Percentiles rank a stretch among this genome's conserved stretches.
These are phyloP conservation scores for Talaromyces wortmannii DNA, from an alignment of 495 filamentous ascomycete genomes.

Conservation along the genomic window DNA sequence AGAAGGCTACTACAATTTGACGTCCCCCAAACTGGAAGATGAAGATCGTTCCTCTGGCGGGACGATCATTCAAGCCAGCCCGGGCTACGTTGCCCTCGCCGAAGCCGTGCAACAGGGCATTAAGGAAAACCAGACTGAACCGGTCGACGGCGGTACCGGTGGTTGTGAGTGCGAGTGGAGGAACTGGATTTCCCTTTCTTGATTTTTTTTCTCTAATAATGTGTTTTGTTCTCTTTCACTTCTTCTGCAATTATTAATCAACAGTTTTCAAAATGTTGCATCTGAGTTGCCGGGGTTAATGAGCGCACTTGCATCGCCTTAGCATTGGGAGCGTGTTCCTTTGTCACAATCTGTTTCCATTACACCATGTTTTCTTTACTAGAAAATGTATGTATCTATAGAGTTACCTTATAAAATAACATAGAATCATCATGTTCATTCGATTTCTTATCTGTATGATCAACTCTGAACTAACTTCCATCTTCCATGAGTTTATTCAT, in stretches of 20 bases:
- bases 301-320: no score
- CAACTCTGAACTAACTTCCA: background rate
- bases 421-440: no score
- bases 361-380: no score
- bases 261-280: no score
- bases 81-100: conserved; percentile 34
- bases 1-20: conserved; percentile 40
- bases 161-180: conserved; percentile 70
- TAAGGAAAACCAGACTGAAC: conserved; percentile 23
- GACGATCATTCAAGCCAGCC: conserved; percentile 49
- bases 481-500: background rate
- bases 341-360: no score
- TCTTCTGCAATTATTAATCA: no score
- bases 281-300: no score
- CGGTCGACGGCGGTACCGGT: conserved; percentile 62
- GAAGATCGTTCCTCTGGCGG: conserved; percentile 57
- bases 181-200: conserved; percentile 45
- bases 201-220: background rate
- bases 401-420: no score
- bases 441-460: no score
- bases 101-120: conserved; percentile 9
- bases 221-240: background rate
- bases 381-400: no score
- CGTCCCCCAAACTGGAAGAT: conserved; percentile 44
- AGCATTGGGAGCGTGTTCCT: no score